Evolutionary conservation across 345 rosid genomes (phyloP), one percentile per base, ranked within the genome.

Genomic region (Hibiscus trionum): DNA sequence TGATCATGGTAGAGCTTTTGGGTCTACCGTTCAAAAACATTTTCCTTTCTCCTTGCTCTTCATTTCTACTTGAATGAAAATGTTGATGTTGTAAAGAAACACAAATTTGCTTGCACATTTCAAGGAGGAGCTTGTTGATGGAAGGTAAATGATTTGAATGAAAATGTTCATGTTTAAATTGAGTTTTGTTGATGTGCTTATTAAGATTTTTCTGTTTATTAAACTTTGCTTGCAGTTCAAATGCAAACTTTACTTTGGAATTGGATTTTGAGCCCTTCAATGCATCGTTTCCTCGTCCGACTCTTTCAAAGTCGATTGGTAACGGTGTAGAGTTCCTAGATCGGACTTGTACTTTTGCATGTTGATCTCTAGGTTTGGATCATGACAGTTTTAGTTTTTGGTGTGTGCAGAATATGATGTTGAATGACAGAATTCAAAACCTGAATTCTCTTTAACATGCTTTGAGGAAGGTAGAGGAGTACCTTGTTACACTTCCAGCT

Each of bases 91-190:
- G 21, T 21, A 21, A 21, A 21, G 21, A 21, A 21, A 21, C 21
- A 21, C 21, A 21, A 21, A 21, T 21, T 21, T 21, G 21, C 21
- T 21, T 21, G 21, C 21, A 21, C 21, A 21, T 46, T 90, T 92
- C 83, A 95, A 95, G 84, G 99, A 95, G 79, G 99, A 92, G 69
- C 97, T 95, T 68, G 98, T 95, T 27, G 87, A 92, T 83, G 97
- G 97, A 83, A 80, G 79, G 98, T 94, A 56, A 50, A 4, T 50
- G 83, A 65, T 52, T 17, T 42, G 3, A 52, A 52, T 16, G 2
- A 35, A 24, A 39, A 24, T 11, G 5, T 15, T 27, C 4, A 14
- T 17, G 0, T 11, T 42, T 8, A 66, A 14, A 35, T 15, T 2
- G 33, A 26, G 35, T 65, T 19, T 11, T 7, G 5, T 21, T 21